Conservation (phyloP, 352 stramenopile species). For the Globisporangium splendens region DNA sequence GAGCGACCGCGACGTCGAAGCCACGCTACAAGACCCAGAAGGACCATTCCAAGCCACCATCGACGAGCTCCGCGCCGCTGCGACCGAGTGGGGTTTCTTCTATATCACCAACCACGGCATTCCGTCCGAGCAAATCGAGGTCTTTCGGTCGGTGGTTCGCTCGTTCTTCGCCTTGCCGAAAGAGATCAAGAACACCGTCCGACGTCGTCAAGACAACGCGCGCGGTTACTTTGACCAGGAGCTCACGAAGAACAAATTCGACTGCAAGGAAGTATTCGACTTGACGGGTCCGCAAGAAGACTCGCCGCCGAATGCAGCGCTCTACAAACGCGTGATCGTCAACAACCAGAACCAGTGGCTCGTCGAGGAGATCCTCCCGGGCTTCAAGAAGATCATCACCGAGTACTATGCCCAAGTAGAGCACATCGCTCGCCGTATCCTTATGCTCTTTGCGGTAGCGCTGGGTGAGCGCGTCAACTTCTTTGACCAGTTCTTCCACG, state of each 20-base stretch:
- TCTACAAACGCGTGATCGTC: conserved; percentile 27
- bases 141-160: conserved; percentile 61
- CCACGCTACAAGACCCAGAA: conserved; percentile 10
- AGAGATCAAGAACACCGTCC: conserved; percentile 49
- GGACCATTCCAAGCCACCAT: conserved; percentile 34
- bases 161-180: conserved; percentile 83
- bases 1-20: conserved; percentile 30
- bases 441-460: conserved; percentile 34
- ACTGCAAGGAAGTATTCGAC: conserved; percentile 92
- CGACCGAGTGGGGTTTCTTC: conserved; percentile 90
- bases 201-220: conserved; percentile 76
- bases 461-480: conserved; percentile 24
- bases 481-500: conserved; percentile 37
- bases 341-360: conserved; percentile 87
- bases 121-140: conserved; percentile 44
- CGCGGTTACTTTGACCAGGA: conserved; percentile 93
- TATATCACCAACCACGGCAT: conserved; percentile 88
- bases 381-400: conserved; percentile 42
- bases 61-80: conserved; percentile 40
- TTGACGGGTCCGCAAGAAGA: conserved; percentile 40
- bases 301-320: conserved; percentile 45
- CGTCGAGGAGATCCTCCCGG: conserved; percentile 31
- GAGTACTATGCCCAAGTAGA: conserved; percentile 27
- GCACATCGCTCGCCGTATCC: conserved; percentile 26
- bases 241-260: conserved; percentile 90